phyloP scores from a whole-genome alignment of 2,329 filamentous ascomycete genomes.

The Massarina eburnea region DNA sequence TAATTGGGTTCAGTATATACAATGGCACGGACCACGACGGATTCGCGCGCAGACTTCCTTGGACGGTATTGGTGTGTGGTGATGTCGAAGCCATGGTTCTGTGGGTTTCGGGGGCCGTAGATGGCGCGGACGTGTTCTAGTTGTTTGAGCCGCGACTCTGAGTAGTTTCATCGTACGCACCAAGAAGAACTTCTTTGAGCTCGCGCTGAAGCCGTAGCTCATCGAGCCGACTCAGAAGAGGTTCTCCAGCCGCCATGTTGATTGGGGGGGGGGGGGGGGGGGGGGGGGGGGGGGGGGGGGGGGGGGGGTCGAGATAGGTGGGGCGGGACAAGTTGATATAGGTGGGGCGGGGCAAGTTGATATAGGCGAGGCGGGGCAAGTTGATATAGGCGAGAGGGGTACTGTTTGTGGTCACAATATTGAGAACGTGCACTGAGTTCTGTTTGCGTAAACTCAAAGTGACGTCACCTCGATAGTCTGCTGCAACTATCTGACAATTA shows the following conservation, averaged over 20 bases:
- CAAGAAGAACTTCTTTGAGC: background rate
- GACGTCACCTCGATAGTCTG: too few relatives aligned
- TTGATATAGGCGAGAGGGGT: too few relatives aligned
- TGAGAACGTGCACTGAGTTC: too few relatives aligned
- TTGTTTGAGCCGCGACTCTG: background rate
- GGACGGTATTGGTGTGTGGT: slow-evolving; percentile 1
- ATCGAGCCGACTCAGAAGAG: background rate
- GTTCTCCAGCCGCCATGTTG: background rate
- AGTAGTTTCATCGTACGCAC: background rate
- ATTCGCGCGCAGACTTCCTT: background rate
- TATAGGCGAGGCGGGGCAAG: too few relatives aligned
- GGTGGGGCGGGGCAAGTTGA: too few relatives aligned
- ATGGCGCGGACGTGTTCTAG: background rate
- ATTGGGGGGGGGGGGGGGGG: too few relatives aligned
- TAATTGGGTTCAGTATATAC: background rate
- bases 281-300: too few relatives aligned
- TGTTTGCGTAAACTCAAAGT: too few relatives aligned
- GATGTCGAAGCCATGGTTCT: slow-evolving; percentile 5
- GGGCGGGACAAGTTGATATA: too few relatives aligned
- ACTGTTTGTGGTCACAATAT: too few relatives aligned
- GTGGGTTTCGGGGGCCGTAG: slow-evolving; percentile 2
- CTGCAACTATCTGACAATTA: too few relatives aligned
- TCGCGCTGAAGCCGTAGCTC: slow-evolving; percentile 1
- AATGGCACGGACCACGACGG: slow-evolving; percentile 1
- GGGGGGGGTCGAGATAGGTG: too few relatives aligned